A percentile compares a stretch with the other conserved stretches of the same genome.
These are phyloP conservation scores for Rubia peregrina DNA, from an alignment of 305 asterid genomes.

Conservation along the genomic window DNA sequence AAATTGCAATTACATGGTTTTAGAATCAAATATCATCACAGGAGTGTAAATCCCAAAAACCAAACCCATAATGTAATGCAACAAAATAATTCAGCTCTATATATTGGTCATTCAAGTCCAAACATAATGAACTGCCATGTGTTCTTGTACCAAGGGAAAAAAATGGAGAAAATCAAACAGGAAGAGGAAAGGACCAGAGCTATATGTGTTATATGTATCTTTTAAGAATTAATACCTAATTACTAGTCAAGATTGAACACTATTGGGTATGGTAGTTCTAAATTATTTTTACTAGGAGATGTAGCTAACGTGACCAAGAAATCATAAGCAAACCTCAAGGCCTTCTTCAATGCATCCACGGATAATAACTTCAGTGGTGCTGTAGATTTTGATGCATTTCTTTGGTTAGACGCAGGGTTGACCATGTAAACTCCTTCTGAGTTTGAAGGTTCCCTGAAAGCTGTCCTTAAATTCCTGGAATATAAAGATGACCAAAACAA, in stretches of 20 bases:
- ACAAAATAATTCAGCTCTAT: not conserved
- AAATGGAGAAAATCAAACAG: not conserved
- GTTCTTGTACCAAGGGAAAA: not conserved
- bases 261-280: not conserved
- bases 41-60: not conserved
- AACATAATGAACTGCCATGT: not conserved
- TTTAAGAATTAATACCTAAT: not conserved
- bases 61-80: not conserved
- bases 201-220: not conserved
- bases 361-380: constrained; percentile 68
- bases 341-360: constrained; percentile 74
- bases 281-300: not conserved
- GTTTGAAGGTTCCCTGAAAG: constrained; percentile 60
- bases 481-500: constrained; percentile 14
- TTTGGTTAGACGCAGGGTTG: constrained; percentile 37
- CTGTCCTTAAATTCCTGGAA: constrained; percentile 69
- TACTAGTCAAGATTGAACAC: not conserved
- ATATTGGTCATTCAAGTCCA: not conserved
- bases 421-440: constrained; percentile 69
- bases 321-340: constrained; percentile 48
- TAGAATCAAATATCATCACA: constrained; percentile 10
- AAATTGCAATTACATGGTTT: constrained; percentile 8
- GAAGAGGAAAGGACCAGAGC: not conserved
- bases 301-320: not conserved
- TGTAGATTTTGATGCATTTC: constrained; percentile 37